Evolutionary conservation across 2,329 filamentous ascomycete genomes (phyloP).

Genomic region (Rhexocercosporidium sp.): DNA sequence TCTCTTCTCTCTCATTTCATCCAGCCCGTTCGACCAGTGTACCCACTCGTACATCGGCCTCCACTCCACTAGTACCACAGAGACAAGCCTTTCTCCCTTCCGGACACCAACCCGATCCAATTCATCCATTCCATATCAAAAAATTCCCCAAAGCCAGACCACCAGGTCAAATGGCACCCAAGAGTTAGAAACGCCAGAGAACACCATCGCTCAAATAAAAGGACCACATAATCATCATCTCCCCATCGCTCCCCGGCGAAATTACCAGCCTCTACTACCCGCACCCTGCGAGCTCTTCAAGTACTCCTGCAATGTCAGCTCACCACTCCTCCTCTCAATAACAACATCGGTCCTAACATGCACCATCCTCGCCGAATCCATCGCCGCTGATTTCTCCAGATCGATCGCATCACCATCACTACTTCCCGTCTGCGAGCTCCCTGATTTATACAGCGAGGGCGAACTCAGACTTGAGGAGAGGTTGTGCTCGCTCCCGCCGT

Average conservation of each 20-base stretch:
- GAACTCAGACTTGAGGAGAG: background rate
- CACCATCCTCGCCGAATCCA: background rate
- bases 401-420: background rate
- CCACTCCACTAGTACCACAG: no score
- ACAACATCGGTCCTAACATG: background rate
- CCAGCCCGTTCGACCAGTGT: no score
- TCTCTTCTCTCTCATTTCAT: no score
- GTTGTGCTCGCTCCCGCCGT: background rate
- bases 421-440: background rate
- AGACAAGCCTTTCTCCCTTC: background rate
- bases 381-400: conserved; percentile 8
- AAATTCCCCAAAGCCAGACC: conserved; percentile 1
- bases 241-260: no score
- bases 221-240: background rate
- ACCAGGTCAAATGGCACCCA: background rate
- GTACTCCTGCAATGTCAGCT: conserved; percentile 1
- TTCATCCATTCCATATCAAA: background rate
- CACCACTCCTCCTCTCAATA: background rate
- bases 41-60: no score
- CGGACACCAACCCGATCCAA: background rate
- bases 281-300: conserved; percentile 4
- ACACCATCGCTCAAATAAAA: conserved; percentile 11
- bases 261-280: background rate
- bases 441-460: background rate
- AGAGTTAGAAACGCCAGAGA: background rate